Percentiles rank a stretch among this genome's conserved stretches.
These are phyloP conservation scores for Calvatia gigantea DNA, from an alignment of 768 basidiomycete genomes.

Conservation along the genomic window DNA sequence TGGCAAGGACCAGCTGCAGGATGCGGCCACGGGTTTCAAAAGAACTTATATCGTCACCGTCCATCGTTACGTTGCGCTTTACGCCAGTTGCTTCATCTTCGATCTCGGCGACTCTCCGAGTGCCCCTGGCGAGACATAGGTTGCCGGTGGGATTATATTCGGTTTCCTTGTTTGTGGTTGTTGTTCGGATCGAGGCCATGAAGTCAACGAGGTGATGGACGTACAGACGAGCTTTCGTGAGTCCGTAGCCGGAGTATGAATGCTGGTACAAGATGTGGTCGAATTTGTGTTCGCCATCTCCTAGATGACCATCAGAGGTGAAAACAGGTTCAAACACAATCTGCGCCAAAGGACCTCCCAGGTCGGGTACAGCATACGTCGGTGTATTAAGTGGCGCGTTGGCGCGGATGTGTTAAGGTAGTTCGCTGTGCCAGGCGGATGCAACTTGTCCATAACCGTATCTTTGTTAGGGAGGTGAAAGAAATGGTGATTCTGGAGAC, in stretches of 20 bases:
- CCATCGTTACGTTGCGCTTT: conserved; percentile 75
- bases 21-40: conserved; percentile 86
- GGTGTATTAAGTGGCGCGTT: conserved; percentile 36
- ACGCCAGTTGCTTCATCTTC: conserved; percentile 38
- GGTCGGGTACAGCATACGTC: conserved; percentile 89
- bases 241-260: conserved; percentile 94
- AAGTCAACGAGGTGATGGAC: conserved; percentile 93
- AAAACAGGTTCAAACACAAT: conserved; percentile 91
- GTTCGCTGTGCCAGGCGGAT: conserved; percentile 97
- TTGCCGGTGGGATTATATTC: conserved; percentile 46
- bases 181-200: conserved; percentile 48
- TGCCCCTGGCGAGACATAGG: conserved; percentile 77
- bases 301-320: conserved; percentile 34
- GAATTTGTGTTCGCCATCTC: conserved; percentile 91
- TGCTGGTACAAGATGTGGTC: conserved; percentile 90
- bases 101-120: conserved; percentile 59
- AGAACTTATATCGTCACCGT: conserved; percentile 73
- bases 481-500: conserved; percentile 57
- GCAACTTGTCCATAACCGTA: conserved; percentile 95
- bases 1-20: conserved; percentile 88
- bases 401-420: conserved; percentile 75
- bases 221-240: conserved; percentile 82
- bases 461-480: conserved; percentile 56
- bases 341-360: conserved; percentile 96
- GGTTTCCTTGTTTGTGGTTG: conserved; percentile 10